Conservation (phyloP, 78 protist species). For the Isochrysis galbana region DNA sequence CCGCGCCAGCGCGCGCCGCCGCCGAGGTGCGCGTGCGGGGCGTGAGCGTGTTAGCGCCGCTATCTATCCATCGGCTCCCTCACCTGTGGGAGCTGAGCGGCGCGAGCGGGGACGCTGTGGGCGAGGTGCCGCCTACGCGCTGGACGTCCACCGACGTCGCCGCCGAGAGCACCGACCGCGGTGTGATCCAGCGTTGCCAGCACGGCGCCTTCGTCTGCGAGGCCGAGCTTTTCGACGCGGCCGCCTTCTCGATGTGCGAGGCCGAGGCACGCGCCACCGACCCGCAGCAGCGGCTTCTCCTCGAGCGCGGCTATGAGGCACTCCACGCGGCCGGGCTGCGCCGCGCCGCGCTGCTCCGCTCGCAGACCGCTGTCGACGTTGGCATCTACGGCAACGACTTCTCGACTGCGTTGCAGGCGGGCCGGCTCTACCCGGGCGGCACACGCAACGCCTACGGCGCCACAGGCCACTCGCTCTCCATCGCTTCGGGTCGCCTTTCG, state of each 20-base stretch:
- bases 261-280: constrained; percentile 15
- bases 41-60: too few relatives aligned
- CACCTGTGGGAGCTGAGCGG: too few relatives aligned
- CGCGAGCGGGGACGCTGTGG: not conserved
- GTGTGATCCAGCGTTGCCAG: not conserved
- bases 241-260: not conserved
- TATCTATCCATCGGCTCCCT: too few relatives aligned
- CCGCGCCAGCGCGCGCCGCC: not conserved
- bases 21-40: not conserved
- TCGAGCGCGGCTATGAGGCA: constrained; percentile 2
- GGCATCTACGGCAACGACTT: not conserved
- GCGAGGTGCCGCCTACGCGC: not conserved
- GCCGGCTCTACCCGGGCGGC: not conserved
- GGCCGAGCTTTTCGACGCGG: not conserved
- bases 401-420: not conserved
- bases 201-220: not conserved
- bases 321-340: not conserved
- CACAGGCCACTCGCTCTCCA: constrained; percentile 1
- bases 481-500: constrained; percentile 58
- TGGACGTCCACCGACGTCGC: not conserved
- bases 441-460: not conserved
- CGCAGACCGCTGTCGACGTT: not conserved
- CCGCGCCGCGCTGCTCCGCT: not conserved
- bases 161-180: not conserved
- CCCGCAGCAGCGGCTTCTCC: constrained; percentile 26